Evolutionary conservation across 1,284 basidiomycete genomes (phyloP).

Genomic region (Puccinia polysora): DNA sequence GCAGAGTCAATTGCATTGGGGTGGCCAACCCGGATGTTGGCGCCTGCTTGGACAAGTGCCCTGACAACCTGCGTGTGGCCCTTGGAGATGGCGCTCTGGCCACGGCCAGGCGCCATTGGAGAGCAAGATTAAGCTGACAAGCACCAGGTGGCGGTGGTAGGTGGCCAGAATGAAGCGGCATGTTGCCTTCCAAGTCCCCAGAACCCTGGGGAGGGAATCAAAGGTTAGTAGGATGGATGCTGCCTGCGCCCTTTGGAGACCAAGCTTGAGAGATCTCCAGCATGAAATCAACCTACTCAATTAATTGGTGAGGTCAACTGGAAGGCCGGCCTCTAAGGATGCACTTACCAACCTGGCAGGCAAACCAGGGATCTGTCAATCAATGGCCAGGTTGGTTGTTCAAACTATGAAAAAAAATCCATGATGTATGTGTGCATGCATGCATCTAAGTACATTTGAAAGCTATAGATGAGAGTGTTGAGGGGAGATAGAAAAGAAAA

Average conservation of each 20-base stretch:
- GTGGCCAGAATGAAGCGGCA: slow-evolving; percentile 73
- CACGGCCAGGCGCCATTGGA: slow-evolving; percentile 57
- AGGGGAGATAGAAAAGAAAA: no score
- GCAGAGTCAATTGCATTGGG: slow-evolving; percentile 70
- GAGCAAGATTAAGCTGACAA: slow-evolving; percentile 60
- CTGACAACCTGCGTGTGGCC: slow-evolving; percentile 62
- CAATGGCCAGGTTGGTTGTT: no score
- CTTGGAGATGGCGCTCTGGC: slow-evolving; percentile 75
- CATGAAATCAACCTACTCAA: slow-evolving; percentile 4
- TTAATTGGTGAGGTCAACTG: slow-evolving; percentile 69
- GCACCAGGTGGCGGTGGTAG: slow-evolving; percentile 67
- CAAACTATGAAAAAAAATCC: no score
- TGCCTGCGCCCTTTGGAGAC: background rate
- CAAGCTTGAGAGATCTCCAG: background rate
- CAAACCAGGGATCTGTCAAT: no score
- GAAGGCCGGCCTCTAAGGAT: slow-evolving; percentile 69
- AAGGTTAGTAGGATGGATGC: no score
- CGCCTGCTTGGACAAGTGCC: slow-evolving; percentile 62
- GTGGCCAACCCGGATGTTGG: slow-evolving; percentile 65
- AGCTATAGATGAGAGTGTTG: no score
- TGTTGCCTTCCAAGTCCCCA: slow-evolving; percentile 59
- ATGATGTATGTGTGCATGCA: no score
- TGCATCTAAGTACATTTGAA: no score
- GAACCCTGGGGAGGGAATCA: slow-evolving; percentile 52
- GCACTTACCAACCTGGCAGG: slow-evolving; percentile 56